A percentile compares a stretch with the other conserved stretches of the same genome.
These are phyloP conservation scores for Lepiota subincarnata DNA, from an alignment of 768 basidiomycete genomes.

Conservation along the genomic window DNA sequence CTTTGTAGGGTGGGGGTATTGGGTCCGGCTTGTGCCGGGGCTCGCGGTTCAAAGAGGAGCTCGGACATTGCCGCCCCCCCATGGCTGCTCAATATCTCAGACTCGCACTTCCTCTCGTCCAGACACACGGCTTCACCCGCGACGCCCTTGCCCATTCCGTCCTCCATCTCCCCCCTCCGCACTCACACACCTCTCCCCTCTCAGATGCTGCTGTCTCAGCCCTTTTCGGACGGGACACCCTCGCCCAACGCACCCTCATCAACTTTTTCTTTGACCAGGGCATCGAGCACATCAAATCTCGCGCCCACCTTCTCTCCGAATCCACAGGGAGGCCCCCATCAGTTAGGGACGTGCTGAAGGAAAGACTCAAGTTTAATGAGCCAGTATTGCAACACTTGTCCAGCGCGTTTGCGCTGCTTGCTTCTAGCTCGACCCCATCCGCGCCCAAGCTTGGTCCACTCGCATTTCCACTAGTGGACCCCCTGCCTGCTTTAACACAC, in stretches of 20 bases:
- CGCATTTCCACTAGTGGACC: conserved; percentile 49
- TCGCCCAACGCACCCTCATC: conserved; percentile 60
- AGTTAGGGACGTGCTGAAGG: conserved; percentile 48
- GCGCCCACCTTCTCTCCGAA: conserved; percentile 4
- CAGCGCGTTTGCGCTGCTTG: conserved; percentile 71
- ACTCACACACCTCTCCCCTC: conserved; percentile 53
- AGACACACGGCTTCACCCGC: conserved; percentile 70
- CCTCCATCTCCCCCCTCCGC: conserved; percentile 43
- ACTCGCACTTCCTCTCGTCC: conserved; percentile 60
- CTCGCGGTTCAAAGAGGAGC: too few relatives aligned
- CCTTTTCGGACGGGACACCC: conserved; percentile 68
- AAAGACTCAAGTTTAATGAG: conserved; percentile 62
- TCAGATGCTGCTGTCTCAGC: conserved; percentile 67
- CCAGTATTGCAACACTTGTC: conserved; percentile 62
- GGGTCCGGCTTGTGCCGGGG: too few relatives aligned
- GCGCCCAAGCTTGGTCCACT: not conserved
- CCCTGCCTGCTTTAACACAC: conserved; percentile 57
- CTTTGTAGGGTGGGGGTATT: too few relatives aligned
- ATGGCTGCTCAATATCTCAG: conserved; percentile 30
- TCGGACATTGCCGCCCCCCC: not conserved
- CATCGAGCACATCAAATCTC: conserved; percentile 39
- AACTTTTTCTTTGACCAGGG: conserved; percentile 75
- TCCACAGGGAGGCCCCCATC: conserved; percentile 20
- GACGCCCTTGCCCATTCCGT: conserved; percentile 63
- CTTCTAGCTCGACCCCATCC: conserved; percentile 38